These are phyloP conservation scores for Aspergillus wentii DNA, from an alignment of 495 filamentous ascomycete species.

Conservation along the genomic window DNA sequence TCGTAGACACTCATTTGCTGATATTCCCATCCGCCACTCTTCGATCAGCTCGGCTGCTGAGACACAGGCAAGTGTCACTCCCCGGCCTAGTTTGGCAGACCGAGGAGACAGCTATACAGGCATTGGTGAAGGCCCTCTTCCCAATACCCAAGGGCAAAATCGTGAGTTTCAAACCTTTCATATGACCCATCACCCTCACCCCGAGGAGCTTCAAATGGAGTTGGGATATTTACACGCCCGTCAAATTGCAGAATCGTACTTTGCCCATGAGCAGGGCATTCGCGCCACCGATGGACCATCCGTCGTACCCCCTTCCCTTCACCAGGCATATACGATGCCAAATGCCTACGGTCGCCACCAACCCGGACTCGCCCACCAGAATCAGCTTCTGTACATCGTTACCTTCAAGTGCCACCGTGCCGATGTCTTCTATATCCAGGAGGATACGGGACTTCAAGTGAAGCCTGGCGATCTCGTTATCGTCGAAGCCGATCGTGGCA, in stretches of 20 bases:
- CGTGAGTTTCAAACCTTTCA: conserved; percentile 41
- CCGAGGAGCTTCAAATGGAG: conserved; percentile 33
- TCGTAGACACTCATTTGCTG: conserved; percentile 95
- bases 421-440: conserved; percentile 94
- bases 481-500: conserved; percentile 93
- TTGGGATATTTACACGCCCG: conserved; percentile 40
- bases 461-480: conserved; percentile 92
- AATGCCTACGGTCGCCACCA: conserved; percentile 47
- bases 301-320: conserved; percentile 37
- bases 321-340: conserved; percentile 49
- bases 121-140: conserved; percentile 26
- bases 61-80: conserved; percentile 23
- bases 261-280: conserved; percentile 38
- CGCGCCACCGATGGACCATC: conserved; percentile 34
- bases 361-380: conserved; percentile 62
- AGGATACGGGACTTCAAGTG: conserved; percentile 86
- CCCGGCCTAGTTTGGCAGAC: conserved; percentile 28
- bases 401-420: conserved; percentile 92
- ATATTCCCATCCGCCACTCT: conserved; percentile 63
- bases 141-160: conserved; percentile 30
- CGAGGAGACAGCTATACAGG: conserved; percentile 35
- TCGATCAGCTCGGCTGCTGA: conserved; percentile 63
- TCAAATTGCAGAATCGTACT: conserved; percentile 46
- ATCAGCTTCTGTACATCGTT: conserved; percentile 85
- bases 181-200: conserved; percentile 22